Conservation (phyloP, 2,329 filamentous ascomycete species). For the Venturia aucupariae region DNA sequence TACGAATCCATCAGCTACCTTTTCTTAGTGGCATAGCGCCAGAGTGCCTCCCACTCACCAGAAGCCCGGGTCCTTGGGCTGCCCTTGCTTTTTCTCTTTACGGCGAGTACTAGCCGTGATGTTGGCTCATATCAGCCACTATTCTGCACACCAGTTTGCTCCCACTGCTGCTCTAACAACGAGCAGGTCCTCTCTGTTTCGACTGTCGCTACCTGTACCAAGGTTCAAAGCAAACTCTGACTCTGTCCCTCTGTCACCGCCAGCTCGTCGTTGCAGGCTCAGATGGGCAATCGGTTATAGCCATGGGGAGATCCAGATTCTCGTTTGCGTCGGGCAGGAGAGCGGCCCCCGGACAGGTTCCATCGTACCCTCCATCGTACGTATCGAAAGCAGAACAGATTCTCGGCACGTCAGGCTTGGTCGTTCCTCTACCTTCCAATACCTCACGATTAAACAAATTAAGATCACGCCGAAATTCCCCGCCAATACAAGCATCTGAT, state of each 20-base stretch:
- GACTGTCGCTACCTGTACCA: background rate
- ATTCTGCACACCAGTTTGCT: background rate
- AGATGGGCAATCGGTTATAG: background rate
- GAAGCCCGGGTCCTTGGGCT: background rate
- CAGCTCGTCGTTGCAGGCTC: background rate
- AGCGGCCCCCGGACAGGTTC: background rate
- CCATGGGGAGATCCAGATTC: slow-evolving; percentile 1
- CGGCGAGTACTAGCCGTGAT: no score
- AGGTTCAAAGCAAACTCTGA: background rate
- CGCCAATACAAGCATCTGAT: background rate
- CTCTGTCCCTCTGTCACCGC: background rate
- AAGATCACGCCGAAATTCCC: background rate
- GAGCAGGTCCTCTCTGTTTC: background rate
- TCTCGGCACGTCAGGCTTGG: slow-evolving; percentile 27
- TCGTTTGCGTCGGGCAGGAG: background rate
- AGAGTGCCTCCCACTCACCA: background rate
- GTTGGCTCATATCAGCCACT: background rate
- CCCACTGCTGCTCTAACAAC: background rate
- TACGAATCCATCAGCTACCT: background rate
- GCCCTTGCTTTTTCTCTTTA: background rate
- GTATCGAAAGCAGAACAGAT: slow-evolving; percentile 28
- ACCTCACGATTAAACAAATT: background rate
- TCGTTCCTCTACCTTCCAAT: slow-evolving; percentile 3
- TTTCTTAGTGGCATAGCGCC: background rate
- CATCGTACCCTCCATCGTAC: background rate